Conservation (phyloP, 176 grass and related monocot genomes). For the Carex scoparia region DNA sequence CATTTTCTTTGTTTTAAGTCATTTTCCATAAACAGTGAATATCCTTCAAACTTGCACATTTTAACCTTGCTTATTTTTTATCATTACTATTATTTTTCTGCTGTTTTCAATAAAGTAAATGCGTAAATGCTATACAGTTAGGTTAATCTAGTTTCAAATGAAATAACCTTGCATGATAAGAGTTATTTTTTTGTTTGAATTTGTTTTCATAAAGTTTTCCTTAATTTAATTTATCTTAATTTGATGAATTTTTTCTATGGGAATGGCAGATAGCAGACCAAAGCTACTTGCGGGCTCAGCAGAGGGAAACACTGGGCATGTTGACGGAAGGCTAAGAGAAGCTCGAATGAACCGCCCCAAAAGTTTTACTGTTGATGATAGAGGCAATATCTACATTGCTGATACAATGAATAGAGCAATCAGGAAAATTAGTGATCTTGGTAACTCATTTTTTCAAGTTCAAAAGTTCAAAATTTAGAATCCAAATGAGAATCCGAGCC, state of each 20-base stretch:
- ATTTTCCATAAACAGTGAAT: not conserved
- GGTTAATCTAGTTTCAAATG: not conserved
- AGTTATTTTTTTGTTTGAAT: not conserved
- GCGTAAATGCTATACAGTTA: not conserved
- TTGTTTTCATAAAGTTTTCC: not conserved
- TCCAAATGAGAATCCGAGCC: not conserved
- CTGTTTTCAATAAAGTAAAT: not conserved
- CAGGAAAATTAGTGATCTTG: slow-evolving; percentile 97
- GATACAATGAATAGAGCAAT: slow-evolving; percentile 97
- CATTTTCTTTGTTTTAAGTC: not conserved
- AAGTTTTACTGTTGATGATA: slow-evolving; percentile 78
- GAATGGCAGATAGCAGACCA: slow-evolving; percentile 79
- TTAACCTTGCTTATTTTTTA: not conserved
- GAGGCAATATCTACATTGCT: slow-evolving; percentile 92
- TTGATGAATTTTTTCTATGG: not conserved
- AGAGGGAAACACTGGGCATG: slow-evolving; percentile 78
- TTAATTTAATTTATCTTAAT: not conserved
- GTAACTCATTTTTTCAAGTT: slow-evolving; percentile 26
- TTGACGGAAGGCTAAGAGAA: slow-evolving; percentile 77
- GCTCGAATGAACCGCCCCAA: slow-evolving; percentile 96
- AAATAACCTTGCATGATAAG: not conserved
- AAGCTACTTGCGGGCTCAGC: slow-evolving; percentile 85
- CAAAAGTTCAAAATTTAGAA: not conserved
- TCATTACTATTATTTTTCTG: not conserved
- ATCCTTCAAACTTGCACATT: not conserved